phyloP scores from a whole-genome alignment of 2,329 filamentous ascomycete species.

The Parastagonospora avenae region DNA sequence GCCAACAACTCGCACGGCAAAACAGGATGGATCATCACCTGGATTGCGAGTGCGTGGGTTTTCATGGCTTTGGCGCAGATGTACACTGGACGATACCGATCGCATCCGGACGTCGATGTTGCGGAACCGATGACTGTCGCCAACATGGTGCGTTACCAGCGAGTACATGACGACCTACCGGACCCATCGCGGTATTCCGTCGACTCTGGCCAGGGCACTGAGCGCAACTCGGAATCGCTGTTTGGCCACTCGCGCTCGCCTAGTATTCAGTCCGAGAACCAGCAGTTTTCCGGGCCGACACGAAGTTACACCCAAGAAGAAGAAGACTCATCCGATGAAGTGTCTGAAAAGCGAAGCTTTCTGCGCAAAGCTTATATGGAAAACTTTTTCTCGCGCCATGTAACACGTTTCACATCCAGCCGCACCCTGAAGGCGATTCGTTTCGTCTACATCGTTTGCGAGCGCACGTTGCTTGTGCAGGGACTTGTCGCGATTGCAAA shows the following conservation, averaged over 20 bases:
- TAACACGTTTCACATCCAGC: conserved; percentile 61
- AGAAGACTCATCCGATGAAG: conserved; percentile 52
- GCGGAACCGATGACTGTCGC: conserved; percentile 38
- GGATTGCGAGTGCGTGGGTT: conserved; percentile 72
- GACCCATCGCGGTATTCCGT: conserved; percentile 46
- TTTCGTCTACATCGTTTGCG: conserved; percentile 69
- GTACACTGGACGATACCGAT: conserved; percentile 58
- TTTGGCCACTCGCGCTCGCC: conserved; percentile 69
- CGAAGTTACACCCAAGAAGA: conserved; percentile 49
- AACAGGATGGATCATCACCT: conserved; percentile 82
- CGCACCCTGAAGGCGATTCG: conserved; percentile 63
- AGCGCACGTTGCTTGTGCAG: conserved; percentile 77
- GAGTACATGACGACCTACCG: conserved; percentile 36
- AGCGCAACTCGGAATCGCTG: conserved; percentile 69
- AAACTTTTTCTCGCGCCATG: conserved; percentile 58
- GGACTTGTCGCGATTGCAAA: conserved; percentile 75
- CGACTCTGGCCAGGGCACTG: conserved; percentile 68
- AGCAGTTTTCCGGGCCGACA: conserved; percentile 44
- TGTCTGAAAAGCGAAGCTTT: conserved; percentile 54
- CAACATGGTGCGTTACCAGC: conserved; percentile 48
- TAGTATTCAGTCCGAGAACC: conserved; percentile 54
- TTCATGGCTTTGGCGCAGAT: conserved; percentile 69
- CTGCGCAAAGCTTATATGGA: conserved; percentile 55
- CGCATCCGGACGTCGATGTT: conserved; percentile 23
- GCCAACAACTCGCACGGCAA: conserved; percentile 87